phyloP scores from a whole-genome alignment of 768 basidiomycete species.

The Royoungia palumana region DNA sequence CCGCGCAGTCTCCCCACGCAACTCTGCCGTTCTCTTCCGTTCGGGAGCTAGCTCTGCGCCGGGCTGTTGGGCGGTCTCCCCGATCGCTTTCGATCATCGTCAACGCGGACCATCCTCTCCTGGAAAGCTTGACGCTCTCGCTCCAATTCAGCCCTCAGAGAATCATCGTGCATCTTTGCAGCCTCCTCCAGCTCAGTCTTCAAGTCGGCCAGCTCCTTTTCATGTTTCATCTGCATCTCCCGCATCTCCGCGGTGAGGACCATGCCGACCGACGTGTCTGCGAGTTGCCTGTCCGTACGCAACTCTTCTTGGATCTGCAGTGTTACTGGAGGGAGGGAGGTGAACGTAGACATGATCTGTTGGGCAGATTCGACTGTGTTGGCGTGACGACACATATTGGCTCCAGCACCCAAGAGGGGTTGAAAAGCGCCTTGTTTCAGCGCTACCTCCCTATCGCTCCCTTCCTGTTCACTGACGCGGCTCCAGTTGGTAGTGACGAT shows the following conservation, averaged over 20 bases:
- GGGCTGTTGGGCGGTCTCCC: background rate
- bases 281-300: slow-evolving; percentile 37
- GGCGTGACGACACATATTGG: slow-evolving; percentile 37
- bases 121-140: background rate
- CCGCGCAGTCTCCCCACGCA: too few species aligned
- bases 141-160: background rate
- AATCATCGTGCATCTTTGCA: slow-evolving; percentile 16
- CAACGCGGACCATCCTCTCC: background rate
- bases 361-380: slow-evolving; percentile 39
- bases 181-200: slow-evolving; percentile 42
- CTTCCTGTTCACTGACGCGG: slow-evolving; percentile 27
- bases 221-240: slow-evolving; percentile 38
- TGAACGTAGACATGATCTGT: slow-evolving; percentile 37
- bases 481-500: slow-evolving; percentile 49
- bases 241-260: slow-evolving; percentile 41
- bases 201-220: slow-evolving; percentile 39
- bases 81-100: background rate
- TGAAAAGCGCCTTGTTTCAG: slow-evolving; percentile 41
- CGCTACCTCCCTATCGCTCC: slow-evolving; percentile 24
- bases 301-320: slow-evolving; percentile 49
- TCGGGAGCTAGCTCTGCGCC: too few species aligned
- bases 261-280: slow-evolving; percentile 45
- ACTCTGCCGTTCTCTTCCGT: too few species aligned
- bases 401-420: slow-evolving; percentile 40
- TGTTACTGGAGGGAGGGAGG: slow-evolving; percentile 33